Evolutionary conservation across 176 grass and related monocot species (phyloP), one percentile per base, ranked within the genome.

Genomic region (Canna indica): DNA sequence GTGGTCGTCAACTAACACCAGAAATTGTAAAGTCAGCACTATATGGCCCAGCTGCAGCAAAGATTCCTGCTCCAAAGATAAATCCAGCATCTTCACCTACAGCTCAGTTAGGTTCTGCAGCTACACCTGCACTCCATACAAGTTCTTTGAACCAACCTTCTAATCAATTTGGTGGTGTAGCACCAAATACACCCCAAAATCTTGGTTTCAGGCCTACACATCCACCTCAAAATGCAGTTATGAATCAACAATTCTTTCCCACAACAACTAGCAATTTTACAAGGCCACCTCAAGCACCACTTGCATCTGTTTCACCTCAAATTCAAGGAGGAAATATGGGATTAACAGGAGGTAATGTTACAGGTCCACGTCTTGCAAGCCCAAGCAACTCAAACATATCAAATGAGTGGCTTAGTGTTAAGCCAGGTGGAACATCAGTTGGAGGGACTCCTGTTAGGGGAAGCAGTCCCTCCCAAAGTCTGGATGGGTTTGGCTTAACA

Each of bases 1-100:
- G 90, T 71, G 94, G 89, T 39, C 94, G 86, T 42, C 80, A 84
- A 73, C 87, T 99, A 69, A 90, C 86, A 59, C 84, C 90, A 15
- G 94, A 99, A 38, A 99, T 99, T 66, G 82, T 93, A 69, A 91
- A 93, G 66, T 85, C 94, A 34, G 94, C 94, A 50, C 81, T 99
- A 18, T 99, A 82, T 64, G 90, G 94, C 61, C 94, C 94, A 47
- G 94, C 94, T 7, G 84, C 94, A 22, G 79, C 84, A 25, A 93
- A 86, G 81, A 99, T 99, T 64, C 94, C 94, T 45, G 61, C 94
- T 38, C 94, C 94, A 17, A 85, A 93, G 82, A 93, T 99, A 61
- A 88, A 68, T 63, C 31, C 47, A 13, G 86, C 74, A 22, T 44
- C 76, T 11, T 28, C 86, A 58, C 28, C 84, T 78, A 27, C 36